These are phyloP conservation scores for Zoysia japonica DNA, from an alignment of 176 grass and related monocot genomes.

Conservation along the genomic window DNA sequence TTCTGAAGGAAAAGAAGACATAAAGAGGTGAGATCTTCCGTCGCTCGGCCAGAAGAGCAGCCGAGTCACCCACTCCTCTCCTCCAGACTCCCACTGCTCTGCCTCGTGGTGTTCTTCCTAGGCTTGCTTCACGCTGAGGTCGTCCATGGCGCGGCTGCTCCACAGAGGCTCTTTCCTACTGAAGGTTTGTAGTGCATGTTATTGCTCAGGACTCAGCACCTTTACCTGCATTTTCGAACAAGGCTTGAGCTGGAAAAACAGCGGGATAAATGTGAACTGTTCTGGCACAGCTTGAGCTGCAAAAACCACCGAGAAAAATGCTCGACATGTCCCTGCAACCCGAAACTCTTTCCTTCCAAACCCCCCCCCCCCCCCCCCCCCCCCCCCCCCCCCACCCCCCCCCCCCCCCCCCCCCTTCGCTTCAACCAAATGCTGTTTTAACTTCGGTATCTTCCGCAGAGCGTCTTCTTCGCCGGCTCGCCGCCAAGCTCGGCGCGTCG, in stretches of 20 bases:
- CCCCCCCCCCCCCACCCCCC: neutral
- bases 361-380: too few relatives aligned
- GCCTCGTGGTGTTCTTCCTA: constrained; percentile 19
- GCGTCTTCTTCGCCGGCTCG: constrained; percentile 45
- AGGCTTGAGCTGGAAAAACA: too few relatives aligned
- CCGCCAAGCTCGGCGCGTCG: constrained; percentile 35
- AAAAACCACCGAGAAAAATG: neutral
- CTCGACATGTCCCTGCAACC: neutral
- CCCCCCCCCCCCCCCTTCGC: neutral
- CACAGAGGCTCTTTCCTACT: constrained; percentile 31
- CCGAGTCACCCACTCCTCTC: constrained; percentile 29
- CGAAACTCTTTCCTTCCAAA: neutral
- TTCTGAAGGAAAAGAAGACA: neutral
- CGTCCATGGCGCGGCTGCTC: constrained; percentile 33
- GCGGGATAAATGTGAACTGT: neutral
- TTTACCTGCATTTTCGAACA: neutral
- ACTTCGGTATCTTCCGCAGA: constrained; percentile 31
- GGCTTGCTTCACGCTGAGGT: constrained; percentile 23
- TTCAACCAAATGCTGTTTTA: neutral
- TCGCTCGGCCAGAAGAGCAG: neutral
- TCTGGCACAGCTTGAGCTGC: neutral
- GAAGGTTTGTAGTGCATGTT: constrained; percentile 31
- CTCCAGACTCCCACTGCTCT: neutral
- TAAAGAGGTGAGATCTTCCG: neutral
- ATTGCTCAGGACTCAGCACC: neutral